Evolutionary conservation across 768 basidiomycete species (phyloP).

Genomic region (Kwoniella pini): DNA sequence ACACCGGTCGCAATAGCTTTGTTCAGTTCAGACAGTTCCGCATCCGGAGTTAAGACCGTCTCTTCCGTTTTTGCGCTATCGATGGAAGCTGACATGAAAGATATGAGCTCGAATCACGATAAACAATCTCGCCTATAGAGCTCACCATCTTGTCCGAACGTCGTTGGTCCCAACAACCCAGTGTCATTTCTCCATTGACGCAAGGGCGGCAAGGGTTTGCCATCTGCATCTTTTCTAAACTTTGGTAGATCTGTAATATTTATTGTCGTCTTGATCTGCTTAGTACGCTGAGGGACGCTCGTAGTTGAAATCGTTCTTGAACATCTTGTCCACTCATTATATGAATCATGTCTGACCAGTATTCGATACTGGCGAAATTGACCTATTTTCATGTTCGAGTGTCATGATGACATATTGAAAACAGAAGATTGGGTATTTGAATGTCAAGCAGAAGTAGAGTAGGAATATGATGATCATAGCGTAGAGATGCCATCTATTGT

Average conservation of each 20-base stretch:
- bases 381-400: no score
- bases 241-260: slow-evolving; percentile 10
- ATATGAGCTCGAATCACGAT: no score
- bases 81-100: no score
- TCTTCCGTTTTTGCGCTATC: background rate
- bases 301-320: background rate
- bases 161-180: background rate
- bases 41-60: background rate
- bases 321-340: background rate
- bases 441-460: no score
- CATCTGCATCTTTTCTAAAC: background rate
- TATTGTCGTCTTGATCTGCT: background rate
- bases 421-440: no score
- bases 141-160: no score
- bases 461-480: no score
- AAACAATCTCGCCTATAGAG: no score
- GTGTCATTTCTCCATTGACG: slow-evolving; percentile 5
- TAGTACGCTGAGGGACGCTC: background rate
- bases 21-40: slow-evolving; percentile 9
- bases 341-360: no score
- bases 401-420: background rate
- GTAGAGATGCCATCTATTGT: no score
- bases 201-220: slow-evolving; percentile 7
- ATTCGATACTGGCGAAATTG: no score
- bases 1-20: slow-evolving; percentile 19